phyloP scores from a whole-genome alignment of 2,329 filamentous ascomycete species.

The Phoma sp. region DNA sequence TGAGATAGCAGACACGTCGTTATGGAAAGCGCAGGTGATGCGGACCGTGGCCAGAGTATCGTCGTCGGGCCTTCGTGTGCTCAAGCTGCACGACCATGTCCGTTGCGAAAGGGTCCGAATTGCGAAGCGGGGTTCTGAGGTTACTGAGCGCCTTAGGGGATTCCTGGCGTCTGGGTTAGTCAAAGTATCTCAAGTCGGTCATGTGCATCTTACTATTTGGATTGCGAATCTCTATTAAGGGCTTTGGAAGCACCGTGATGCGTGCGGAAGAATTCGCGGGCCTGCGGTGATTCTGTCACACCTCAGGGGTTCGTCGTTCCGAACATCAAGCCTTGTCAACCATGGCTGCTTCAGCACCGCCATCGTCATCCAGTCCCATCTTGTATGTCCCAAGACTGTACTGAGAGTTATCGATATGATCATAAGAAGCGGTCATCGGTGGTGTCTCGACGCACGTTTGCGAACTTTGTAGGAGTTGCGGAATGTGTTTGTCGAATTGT shows the following conservation, averaged over 20 bases:
- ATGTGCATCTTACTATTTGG: neutral
- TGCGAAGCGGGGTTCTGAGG: neutral
- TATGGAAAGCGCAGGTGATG: neutral
- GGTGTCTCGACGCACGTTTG: neutral
- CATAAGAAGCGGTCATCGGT: neutral
- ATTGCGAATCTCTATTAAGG: neutral
- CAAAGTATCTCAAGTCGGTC: neutral
- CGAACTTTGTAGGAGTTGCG: neutral
- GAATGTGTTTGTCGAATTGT: neutral
- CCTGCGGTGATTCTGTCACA: neutral
- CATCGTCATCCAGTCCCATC: neutral
- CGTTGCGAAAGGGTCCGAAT: neutral
- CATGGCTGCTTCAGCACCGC: neutral
- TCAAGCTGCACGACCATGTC: neutral
- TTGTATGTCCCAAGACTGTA: no score
- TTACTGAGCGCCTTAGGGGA: neutral
- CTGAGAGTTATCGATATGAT: neutral
- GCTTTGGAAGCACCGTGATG: neutral
- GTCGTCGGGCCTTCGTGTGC: neutral
- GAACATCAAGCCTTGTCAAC: neutral
- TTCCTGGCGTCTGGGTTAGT: neutral
- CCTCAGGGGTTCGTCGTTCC: neutral
- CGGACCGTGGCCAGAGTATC: neutral
- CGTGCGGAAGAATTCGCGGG: neutral
- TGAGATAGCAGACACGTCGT: no score